Evolutionary conservation across 345 rosid species (phyloP).

Genomic region (Euphorbia tirucalli): DNA sequence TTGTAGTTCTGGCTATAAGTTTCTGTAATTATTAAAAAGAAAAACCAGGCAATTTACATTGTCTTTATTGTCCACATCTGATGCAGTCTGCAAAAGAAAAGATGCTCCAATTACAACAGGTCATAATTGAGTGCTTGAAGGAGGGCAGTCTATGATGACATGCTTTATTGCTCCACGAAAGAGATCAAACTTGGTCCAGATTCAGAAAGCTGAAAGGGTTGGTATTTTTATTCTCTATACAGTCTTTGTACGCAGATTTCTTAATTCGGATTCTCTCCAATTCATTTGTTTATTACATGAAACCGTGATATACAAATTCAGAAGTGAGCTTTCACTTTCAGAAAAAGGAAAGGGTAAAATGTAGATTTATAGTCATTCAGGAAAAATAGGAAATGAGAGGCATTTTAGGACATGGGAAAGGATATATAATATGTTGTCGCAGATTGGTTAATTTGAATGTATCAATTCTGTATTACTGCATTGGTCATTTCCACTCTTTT

Average conservation of each 20-base stretch:
- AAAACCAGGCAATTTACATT: background rate
- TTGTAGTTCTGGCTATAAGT: background rate
- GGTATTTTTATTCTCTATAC: background rate
- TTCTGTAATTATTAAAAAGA: background rate
- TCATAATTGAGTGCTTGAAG: constrained; percentile 55
- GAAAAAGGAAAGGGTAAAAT: too few relatives aligned
- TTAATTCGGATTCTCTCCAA: background rate
- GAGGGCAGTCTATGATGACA: constrained; percentile 38
- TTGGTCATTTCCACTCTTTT: too few relatives aligned
- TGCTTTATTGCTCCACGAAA: constrained; percentile 2
- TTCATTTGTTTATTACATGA: background rate
- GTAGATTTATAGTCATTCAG: background rate
- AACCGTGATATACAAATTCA: background rate
- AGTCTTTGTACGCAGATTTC: background rate
- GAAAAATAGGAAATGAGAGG: background rate
- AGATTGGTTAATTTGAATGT: too few relatives aligned
- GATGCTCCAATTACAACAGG: constrained; percentile 61
- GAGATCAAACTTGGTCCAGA: constrained; percentile 2
- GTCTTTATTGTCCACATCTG: constrained; percentile 18
- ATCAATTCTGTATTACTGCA: too few relatives aligned
- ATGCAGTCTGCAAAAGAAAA: constrained; percentile 67
- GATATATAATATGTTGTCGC: background rate
- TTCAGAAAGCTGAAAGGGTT: too few relatives aligned
- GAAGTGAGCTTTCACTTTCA: background rate
- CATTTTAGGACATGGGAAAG: background rate